These are phyloP conservation scores for Dalbergia cochinchinensis DNA, from an alignment of 306 rosid genomes.

Conservation along the genomic window DNA sequence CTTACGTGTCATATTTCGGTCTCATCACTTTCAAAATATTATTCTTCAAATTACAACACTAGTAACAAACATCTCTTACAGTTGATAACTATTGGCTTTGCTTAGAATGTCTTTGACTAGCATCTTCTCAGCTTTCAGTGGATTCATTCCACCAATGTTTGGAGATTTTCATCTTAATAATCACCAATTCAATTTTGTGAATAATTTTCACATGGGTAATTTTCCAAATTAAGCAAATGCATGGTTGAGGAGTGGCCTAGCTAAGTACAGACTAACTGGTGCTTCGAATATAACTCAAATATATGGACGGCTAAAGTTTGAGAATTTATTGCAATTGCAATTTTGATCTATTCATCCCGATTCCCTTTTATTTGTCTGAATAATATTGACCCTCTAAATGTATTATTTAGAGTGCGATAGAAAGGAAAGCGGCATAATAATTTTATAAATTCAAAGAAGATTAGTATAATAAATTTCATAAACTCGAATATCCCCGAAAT, in stretches of 20 bases:
- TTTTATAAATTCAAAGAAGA: too few species aligned
- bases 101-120: background rate
- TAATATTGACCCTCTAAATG: too few species aligned
- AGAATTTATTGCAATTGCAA: background rate
- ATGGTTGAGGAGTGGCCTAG: background rate
- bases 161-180: slow-evolving; percentile 10
- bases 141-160: slow-evolving; percentile 27
- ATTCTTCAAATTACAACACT: slow-evolving; percentile 36
- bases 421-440: too few species aligned
- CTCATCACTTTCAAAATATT: slow-evolving; percentile 38
- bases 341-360: too few species aligned
- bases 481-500: too few species aligned
- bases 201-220: background rate
- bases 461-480: too few species aligned
- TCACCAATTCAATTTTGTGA: background rate
- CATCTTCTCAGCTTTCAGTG: slow-evolving; percentile 7
- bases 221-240: background rate
- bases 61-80: slow-evolving; percentile 13
- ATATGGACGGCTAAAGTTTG: background rate
- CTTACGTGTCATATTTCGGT: slow-evolving; percentile 35
- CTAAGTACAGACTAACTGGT: background rate
- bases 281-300: background rate
- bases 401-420: too few species aligned
- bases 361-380: too few species aligned
- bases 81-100: slow-evolving; percentile 22